phyloP scores from a whole-genome alignment of 768 basidiomycete species.

The Amanita pallidorosea region DNA sequence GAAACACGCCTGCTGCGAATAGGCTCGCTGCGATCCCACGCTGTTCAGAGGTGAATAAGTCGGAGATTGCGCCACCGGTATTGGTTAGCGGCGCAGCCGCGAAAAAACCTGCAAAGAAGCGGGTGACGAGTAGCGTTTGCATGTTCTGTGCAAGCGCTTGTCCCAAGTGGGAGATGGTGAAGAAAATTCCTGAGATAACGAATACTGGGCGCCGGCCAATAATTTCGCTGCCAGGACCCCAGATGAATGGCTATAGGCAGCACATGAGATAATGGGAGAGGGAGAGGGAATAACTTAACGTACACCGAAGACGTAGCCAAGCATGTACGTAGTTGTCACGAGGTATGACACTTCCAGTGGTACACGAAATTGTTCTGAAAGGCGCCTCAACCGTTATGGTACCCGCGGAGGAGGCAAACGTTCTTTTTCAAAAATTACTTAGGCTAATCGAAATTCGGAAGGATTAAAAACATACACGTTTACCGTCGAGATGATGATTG shows the following conservation, averaged over 20 bases:
- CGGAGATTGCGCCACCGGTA: conserved; percentile 46
- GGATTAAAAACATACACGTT: conserved; percentile 34
- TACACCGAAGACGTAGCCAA: conserved; percentile 41
- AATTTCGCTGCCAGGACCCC: conserved; percentile 18
- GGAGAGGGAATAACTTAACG: conserved; percentile 9
- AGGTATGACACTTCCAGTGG: conserved; percentile 35
- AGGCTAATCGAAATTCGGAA: neutral
- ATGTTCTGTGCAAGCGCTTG: conserved; percentile 53
- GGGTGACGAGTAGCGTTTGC: conserved; percentile 43
- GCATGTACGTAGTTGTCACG: conserved; percentile 36
- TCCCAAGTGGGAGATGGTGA: conserved; percentile 46
- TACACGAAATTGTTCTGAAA: conserved; percentile 29
- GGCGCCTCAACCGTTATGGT: conserved; percentile 23
- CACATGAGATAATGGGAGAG: neutral
- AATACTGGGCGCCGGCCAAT: conserved; percentile 44
- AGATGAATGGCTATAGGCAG: conserved; percentile 32
- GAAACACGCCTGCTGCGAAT: conserved; percentile 51
- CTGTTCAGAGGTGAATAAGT: conserved; percentile 40
- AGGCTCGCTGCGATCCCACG: conserved; percentile 47
- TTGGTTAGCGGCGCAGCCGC: conserved; percentile 50
- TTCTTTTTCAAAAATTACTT: conserved; percentile 18
- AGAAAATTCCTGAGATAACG: conserved; percentile 33
- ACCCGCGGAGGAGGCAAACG: conserved; percentile 52
- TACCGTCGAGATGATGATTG: conserved; percentile 37
- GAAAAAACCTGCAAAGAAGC: conserved; percentile 57